These are phyloP conservation scores for Cryptococcus amylolentus DNA, from an alignment of 1,284 basidiomycete genomes.

Conservation along the genomic window DNA sequence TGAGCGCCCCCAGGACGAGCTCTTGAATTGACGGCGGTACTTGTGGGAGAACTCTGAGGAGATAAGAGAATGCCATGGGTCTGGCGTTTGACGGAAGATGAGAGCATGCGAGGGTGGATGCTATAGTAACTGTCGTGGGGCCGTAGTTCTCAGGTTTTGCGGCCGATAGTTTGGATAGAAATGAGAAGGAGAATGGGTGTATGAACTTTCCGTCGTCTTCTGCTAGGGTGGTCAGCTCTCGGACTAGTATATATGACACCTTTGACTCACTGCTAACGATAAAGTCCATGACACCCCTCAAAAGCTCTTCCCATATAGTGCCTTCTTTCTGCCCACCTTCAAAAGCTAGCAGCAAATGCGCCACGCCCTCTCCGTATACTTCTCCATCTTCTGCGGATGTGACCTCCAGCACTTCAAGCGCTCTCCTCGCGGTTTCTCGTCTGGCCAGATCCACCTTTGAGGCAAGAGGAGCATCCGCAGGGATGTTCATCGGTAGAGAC, in stretches of 20 bases:
- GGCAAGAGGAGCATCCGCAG: not conserved
- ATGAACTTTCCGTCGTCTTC: not conserved
- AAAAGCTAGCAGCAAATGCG: constrained; percentile 8
- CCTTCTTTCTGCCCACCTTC: constrained; percentile 1
- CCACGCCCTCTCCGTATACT: constrained; percentile 6
- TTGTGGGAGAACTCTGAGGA: constrained; percentile 3
- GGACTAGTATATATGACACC: not conserved
- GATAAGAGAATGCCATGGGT: not conserved
- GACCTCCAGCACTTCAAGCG: constrained; percentile 30
- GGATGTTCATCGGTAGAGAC: constrained; percentile 16
- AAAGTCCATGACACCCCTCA: constrained; percentile 16
- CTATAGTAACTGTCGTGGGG: constrained; percentile 8
- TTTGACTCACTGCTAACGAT: constrained; percentile 12
- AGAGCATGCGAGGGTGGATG: constrained; percentile 16
- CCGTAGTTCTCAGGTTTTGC: not conserved
- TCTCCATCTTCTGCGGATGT: constrained; percentile 3
- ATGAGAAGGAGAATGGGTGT: not conserved
- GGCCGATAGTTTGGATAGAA: not conserved
- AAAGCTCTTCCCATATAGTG: constrained; percentile 22
- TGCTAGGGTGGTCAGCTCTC: not conserved
- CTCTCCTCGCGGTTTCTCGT: constrained; percentile 25
- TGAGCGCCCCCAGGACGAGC: constrained; percentile 21
- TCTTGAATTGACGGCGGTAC: constrained; percentile 24
- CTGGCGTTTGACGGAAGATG: constrained; percentile 5
- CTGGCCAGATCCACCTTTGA: constrained; percentile 14